Conservation (phyloP, 306 rosid species). For the Acacia acuminata region DNA sequence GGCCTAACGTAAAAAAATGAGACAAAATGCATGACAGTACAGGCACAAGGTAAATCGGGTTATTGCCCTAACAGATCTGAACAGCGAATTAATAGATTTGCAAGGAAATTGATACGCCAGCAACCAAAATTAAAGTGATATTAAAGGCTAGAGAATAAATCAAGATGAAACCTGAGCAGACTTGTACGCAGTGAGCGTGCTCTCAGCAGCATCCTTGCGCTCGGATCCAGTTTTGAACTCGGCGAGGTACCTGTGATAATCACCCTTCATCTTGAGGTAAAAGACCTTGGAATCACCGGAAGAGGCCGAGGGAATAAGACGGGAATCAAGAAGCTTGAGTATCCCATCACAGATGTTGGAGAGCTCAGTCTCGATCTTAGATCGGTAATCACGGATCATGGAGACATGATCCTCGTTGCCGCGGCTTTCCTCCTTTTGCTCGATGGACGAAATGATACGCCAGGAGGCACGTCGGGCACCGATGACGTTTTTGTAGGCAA, state of each 20-base stretch:
- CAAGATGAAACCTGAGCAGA: constrained; percentile 74
- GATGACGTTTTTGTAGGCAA: constrained; percentile 96
- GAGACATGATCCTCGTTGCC: constrained; percentile 95
- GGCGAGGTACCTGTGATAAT: constrained; percentile 92
- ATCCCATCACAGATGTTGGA: constrained; percentile 91
- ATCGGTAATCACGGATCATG: constrained; percentile 83
- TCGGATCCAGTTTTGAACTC: constrained; percentile 95
- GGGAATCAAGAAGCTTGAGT: constrained; percentile 88
- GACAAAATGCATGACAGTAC: background rate
- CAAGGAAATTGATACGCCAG: background rate
- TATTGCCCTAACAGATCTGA: constrained; percentile 11
- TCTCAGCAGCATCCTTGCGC: constrained; percentile 96
- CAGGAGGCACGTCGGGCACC: constrained; percentile 94
- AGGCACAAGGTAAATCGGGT: background rate
- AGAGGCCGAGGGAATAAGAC: constrained; percentile 85
- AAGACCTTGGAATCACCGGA: constrained; percentile 96
- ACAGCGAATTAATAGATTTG: background rate
- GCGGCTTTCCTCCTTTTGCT: constrained; percentile 99
- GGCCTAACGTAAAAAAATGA: background rate
- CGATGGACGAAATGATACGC: constrained; percentile 97
- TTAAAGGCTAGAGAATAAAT: background rate
- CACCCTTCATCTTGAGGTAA: constrained; percentile 97
- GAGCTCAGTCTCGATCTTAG: constrained; percentile 94
- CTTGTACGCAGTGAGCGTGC: constrained; percentile 91
- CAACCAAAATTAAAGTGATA: background rate